Percentiles rank a stretch among this genome's conserved stretches.
Conservation (phyloP, 495 filamentous ascomycete genomes). For the Platismatia glauca region DNA sequence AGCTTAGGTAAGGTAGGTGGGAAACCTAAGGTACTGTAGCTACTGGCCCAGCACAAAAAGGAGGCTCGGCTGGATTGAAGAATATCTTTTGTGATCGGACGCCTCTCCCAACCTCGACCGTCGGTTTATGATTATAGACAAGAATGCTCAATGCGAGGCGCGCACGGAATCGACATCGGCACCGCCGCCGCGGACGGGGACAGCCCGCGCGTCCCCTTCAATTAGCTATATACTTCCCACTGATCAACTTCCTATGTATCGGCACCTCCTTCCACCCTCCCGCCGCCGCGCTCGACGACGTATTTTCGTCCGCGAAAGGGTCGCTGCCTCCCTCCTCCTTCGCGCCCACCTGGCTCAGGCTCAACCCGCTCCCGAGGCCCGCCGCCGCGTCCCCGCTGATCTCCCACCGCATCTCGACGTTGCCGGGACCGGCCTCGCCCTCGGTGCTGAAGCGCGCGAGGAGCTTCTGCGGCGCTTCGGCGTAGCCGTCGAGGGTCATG, state of each 20-base stretch:
- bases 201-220: slow-evolving; percentile 3
- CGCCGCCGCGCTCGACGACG: slow-evolving; percentile 33
- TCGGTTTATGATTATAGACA: no score
- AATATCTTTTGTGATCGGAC: no score
- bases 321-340: slow-evolving; percentile 40
- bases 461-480: slow-evolving; percentile 51
- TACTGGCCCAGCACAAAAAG: no score
- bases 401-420: slow-evolving; percentile 77
- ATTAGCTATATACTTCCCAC: slow-evolving; percentile 63
- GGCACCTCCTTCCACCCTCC: slow-evolving; percentile 65
- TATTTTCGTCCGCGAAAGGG: slow-evolving; percentile 59
- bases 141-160: neutral
- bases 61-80: no score
- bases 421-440: slow-evolving; percentile 62
- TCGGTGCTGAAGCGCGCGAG: slow-evolving; percentile 73
- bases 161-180: neutral
- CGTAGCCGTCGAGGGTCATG: slow-evolving; percentile 51
- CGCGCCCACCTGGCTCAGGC: slow-evolving; percentile 39
- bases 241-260: slow-evolving; percentile 61
- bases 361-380: slow-evolving; percentile 50
- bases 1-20: no score
- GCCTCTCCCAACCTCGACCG: no score
- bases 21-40: no score
- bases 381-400: slow-evolving; percentile 44
- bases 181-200: neutral